These are phyloP conservation scores for Helotiales sp. DNA, from an alignment of 2,329 filamentous ascomycete species.

Conservation along the genomic window DNA sequence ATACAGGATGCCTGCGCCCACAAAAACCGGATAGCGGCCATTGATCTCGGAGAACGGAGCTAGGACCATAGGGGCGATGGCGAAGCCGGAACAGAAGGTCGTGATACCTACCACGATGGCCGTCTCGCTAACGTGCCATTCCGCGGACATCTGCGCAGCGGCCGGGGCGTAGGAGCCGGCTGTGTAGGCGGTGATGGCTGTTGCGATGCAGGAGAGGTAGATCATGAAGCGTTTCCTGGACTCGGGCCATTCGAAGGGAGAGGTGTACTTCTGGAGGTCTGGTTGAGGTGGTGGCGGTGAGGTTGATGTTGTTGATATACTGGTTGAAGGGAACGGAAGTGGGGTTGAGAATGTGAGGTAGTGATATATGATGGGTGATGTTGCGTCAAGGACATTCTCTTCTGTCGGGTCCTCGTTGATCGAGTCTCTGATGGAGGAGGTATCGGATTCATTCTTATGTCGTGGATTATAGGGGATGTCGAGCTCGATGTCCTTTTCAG, in stretches of 20 bases:
- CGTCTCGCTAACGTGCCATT: conserved; percentile 65
- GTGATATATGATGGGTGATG: conserved; percentile 31
- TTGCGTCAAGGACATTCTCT: conserved; percentile 9
- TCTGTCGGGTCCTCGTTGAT: background rate
- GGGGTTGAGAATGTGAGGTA: conserved; percentile 34
- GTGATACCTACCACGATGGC: conserved; percentile 76
- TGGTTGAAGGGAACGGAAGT: conserved; percentile 28
- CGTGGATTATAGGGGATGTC: conserved; percentile 13
- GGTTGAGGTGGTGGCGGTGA: conserved; percentile 53
- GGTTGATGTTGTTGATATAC: conserved; percentile 6
- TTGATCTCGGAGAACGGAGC: conserved; percentile 89
- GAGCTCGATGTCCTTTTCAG: conserved; percentile 6
- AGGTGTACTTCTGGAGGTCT: conserved; percentile 63
- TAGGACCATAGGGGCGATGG: conserved; percentile 79
- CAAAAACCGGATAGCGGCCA: conserved; percentile 80
- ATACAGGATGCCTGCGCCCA: conserved; percentile 71
- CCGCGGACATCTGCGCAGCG: conserved; percentile 59
- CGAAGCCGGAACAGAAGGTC: conserved; percentile 79
- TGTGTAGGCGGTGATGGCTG: conserved; percentile 75
- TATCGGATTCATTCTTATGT: conserved; percentile 5
- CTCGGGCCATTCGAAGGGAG: conserved; percentile 73
- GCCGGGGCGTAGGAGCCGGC: conserved; percentile 80
- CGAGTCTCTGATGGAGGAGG: conserved; percentile 9
- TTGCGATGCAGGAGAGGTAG: conserved; percentile 73
- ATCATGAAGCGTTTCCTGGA: conserved; percentile 71